Conservation (phyloP, 139 green algal species). For the Pseudopediastrum boryanum region DNA sequence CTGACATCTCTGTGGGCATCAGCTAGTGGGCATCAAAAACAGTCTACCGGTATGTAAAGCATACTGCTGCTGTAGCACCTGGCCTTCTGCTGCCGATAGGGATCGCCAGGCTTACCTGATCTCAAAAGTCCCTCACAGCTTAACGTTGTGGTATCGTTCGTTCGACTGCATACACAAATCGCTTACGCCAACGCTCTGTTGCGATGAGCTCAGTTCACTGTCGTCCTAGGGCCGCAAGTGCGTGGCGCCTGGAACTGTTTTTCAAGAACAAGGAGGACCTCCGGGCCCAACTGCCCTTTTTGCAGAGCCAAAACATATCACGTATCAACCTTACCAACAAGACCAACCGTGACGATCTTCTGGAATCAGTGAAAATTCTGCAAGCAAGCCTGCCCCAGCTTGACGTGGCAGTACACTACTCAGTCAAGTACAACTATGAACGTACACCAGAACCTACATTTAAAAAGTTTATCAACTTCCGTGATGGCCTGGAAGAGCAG, state of each 20-base stretch:
- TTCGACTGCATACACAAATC: no score
- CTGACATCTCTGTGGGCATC: no score
- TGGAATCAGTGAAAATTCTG: constrained; percentile 9
- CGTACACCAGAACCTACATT: constrained; percentile 15
- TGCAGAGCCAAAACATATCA: constrained; percentile 17
- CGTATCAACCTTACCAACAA: constrained; percentile 55
- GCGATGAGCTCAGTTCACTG: no score
- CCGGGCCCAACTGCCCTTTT: constrained; percentile 33
- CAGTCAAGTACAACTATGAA: constrained; percentile 51
- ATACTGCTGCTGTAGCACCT: no score
- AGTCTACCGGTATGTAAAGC: no score
- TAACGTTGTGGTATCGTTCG: no score
- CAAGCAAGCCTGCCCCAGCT: background rate
- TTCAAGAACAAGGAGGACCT: constrained; percentile 44
- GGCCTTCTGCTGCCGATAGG: no score
- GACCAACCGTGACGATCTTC: constrained; percentile 42
- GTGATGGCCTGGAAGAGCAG: background rate
- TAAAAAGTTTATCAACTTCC: constrained; percentile 3
- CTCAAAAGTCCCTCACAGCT: no score
- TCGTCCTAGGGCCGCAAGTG: background rate
- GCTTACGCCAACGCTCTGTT: no score
- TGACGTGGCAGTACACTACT: constrained; percentile 51
- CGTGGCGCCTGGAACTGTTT: constrained; percentile 55
- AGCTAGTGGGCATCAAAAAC: no score
- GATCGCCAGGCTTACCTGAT: no score